phyloP scores from a whole-genome alignment of 192 early-diverging fungal genomes.

The Allomyces macrogynus region DNA sequence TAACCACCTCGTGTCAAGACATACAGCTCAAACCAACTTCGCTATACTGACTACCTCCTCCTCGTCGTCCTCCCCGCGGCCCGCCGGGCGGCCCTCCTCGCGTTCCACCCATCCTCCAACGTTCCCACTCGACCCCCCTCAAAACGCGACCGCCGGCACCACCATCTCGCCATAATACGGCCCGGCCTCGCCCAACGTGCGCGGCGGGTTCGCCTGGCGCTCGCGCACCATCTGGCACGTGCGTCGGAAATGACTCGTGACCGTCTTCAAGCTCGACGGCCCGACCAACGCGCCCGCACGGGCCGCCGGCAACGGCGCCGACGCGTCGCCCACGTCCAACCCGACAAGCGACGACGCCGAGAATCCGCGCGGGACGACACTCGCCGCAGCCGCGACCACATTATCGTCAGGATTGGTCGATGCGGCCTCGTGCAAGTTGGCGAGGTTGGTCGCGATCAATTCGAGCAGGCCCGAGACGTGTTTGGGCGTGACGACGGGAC shows the following conservation, averaged over 20 bases:
- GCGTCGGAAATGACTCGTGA: neutral
- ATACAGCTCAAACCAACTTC: no score
- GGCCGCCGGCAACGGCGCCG: neutral
- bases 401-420: neutral
- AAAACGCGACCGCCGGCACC: neutral
- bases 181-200: neutral
- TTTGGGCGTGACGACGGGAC: slow-evolving; percentile 75
- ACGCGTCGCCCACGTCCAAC: neutral
- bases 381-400: neutral
- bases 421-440: slow-evolving; percentile 1
- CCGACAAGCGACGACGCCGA: neutral
- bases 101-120: no score
- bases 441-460: slow-evolving; percentile 65
- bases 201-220: neutral
- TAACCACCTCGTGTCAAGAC: no score
- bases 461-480: slow-evolving; percentile 90
- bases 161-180: neutral
- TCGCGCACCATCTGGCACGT: neutral
- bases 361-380: neutral
- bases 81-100: no score
- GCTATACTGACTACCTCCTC: no score
- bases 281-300: neutral
- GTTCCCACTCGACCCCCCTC: neutral
- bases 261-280: neutral
- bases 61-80: no score